Base-by-base conservation (phyloP, 495 filamentous ascomycete species). In the Geoglossum glabrum region DNA sequence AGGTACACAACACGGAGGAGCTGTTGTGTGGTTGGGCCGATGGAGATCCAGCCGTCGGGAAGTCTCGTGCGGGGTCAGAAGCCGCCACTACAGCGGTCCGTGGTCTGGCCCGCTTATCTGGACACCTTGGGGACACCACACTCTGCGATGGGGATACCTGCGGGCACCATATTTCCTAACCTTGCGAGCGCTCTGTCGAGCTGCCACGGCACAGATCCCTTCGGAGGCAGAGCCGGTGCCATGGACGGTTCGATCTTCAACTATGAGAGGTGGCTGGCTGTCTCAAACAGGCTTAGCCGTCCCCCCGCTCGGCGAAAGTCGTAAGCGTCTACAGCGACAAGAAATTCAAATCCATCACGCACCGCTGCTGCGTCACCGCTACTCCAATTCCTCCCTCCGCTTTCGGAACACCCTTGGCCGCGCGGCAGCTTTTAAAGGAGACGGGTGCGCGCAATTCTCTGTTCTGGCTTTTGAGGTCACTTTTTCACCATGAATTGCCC, bases 401-500 rank as follows among this genome's bases (percentile, higher is more conserved):
- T 15, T 40, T 15, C 36, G 36, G 6, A 13, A 15, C 36, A 15
- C 11, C 36, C 11, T 7, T 40, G 17, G 4, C 36, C 36, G 36
- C 17, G 6, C 36, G 11, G 36, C 36, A 15, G 10, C 17, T 40
- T 15, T 8, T 40, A 40, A 40, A 15, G 36, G 36, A 40, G 17
- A 5, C 36, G 5, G 17, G 11, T 8, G 11, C 36, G 36, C 36
- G 17, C 36, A 40, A 40, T 15, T 13, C 3, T 40, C 36, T 15
- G 11, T 15, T 15, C 11, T 40, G 3, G 11, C 11, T 40, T 40
- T 1, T 15, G 2, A 15, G n/a, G n/a, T n/a, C n/a, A 40, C 17
- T 40, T 50, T 2, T 9, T 50, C 59, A 58, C 56, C 63, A 84
- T 83, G 80, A 84, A 82, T 62, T 78, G 79, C 66, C 79, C 79